Evolutionary conservation across 371 early-diverging fungal genomes (phyloP), one percentile per base, ranked within the genome.

Genomic region (Mucor piriformis): DNA sequence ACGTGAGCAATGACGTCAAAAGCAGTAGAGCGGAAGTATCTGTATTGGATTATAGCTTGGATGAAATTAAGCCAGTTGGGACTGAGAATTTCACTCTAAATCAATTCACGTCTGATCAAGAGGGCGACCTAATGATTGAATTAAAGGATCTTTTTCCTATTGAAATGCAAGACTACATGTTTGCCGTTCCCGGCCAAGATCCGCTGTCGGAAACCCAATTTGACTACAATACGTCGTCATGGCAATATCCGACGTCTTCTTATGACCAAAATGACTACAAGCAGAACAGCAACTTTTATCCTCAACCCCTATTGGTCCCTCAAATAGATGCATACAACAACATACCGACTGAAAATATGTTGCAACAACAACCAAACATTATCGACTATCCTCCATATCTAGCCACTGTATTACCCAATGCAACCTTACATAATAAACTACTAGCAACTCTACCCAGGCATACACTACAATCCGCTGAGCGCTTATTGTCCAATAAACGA

Each of bases 31-130:
- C 47, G 34, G 18, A 49, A 20, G 35, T 42, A 40, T 54, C 54
- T 20, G 54, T 61, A 27, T 29, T 61, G 12, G 51, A 54, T 12
- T 54, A 50, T 21, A 40, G 32, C 12, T 20, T 58, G n/a, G 58
- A 47, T 15, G 35, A 53, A 46, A 59, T 27, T 8, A 56, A 49
- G 18, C 54, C 27, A 16, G 34, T 47, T 18, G 50, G 35, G 12
- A 67, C 67, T 13, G 57, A 62, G 13, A 68, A 72, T 46, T 76
- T 69, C 46, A 60, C 63, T 10, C 20, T 67, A 8, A 75, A 73
- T 32, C 80, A 74, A 43, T 78, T 73, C 25, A 77, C 77, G 2
- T 77, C 81, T 49, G 81, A 80, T 32, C 81, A 80, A 54, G 73
- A 73, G 24, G 63, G 57, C n/a, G 65, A 76, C 25, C 73, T 73